Evolutionary conservation across 352 stramenopile species (phyloP).

Genomic region (Phytophthora capsici): DNA sequence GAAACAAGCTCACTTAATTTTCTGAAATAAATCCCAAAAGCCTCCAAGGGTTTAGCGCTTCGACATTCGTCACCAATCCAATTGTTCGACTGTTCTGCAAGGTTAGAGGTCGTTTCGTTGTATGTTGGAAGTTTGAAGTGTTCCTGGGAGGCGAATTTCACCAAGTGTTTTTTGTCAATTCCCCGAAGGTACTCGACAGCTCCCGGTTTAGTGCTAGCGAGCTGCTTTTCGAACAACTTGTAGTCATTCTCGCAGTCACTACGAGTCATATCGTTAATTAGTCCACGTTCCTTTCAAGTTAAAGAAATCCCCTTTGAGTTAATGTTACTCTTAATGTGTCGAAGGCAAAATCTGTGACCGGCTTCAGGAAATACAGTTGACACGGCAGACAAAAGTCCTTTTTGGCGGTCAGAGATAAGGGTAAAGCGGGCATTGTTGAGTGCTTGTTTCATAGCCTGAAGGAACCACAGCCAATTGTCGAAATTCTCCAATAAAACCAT

Average conservation of each 20-base stretch:
- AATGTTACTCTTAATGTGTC: neutral
- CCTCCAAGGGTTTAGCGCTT: slow-evolving; percentile 23
- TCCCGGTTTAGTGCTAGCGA: slow-evolving; percentile 2
- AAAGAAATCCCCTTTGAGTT: neutral
- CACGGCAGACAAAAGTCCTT: neutral
- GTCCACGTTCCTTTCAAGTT: neutral
- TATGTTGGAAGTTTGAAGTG: slow-evolving; percentile 20
- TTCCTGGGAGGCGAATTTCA: slow-evolving; percentile 30
- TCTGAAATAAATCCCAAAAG: slow-evolving; percentile 16
- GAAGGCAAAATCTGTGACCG: neutral
- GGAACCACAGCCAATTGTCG: slow-evolving; percentile 9
- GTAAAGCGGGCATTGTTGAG: neutral
- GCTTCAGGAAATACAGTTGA: neutral
- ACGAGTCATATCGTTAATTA: neutral
- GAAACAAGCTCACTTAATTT: slow-evolving; percentile 16
- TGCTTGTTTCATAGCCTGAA: slow-evolving; percentile 1
- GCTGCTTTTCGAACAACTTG: neutral
- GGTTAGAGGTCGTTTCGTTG: slow-evolving; percentile 28
- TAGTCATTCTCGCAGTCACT: neutral
- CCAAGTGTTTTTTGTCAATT: slow-evolving; percentile 21
- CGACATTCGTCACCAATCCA: slow-evolving; percentile 25
- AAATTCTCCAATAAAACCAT: slow-evolving; percentile 30
- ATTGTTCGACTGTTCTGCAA: slow-evolving; percentile 29
- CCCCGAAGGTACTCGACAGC: slow-evolving; percentile 11
- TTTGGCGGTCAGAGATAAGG: slow-evolving; percentile 1